Base-by-base conservation (phyloP, 2,329 filamentous ascomycete species). In the Pseudogymnoascus sp. region DNA sequence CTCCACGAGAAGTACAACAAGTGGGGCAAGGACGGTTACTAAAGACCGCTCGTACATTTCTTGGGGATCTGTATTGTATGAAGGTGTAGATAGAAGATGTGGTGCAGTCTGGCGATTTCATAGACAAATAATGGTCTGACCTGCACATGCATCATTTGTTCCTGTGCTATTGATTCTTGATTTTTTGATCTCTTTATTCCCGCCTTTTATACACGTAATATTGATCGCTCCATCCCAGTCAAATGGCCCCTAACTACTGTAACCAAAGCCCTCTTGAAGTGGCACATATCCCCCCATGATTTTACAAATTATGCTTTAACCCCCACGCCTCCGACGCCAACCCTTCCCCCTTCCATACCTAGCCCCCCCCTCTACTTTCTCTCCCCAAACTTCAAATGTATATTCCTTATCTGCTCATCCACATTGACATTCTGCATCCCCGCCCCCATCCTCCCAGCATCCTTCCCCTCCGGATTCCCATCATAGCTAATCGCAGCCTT, bases 1-100 rank as follows among this genome's bases (percentile, higher is more conserved):
- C 86, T 97, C 68, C 95, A 99, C 81, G 95, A 99, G 72, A 89
- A 89, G 81, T 97, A 89, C 87, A 99, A 99, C 90, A 99, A 99
- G 84, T 97, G 91, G 87, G 95, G 95, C 78, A 97, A 97, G 87
- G 95, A 97, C 70, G 93, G 91, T 71, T 97, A 72, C 65, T 74
- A 73, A 68, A 65, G 18, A 36, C 42, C 7, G 10, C n/a, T 56
- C n/a, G 6, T 18, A 56, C 46, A 12, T 34, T 56, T 56, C n/a
- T 56, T 56, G 25, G 46, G 8, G 25, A 56, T 31, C 25, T 56
- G 46, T 56, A 56, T 56, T 56, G 46, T 56, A 56, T 56, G 25
- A 56, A 56, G 44, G 25, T 56, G 46, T 56, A 56, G 46, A 56
- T 56, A 56, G 46, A 56, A 56, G 46, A 25, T 11, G 46, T 3